Evolutionary conservation across 1,284 basidiomycete genomes (phyloP).

Genomic region (Cystobasidium sp.): DNA sequence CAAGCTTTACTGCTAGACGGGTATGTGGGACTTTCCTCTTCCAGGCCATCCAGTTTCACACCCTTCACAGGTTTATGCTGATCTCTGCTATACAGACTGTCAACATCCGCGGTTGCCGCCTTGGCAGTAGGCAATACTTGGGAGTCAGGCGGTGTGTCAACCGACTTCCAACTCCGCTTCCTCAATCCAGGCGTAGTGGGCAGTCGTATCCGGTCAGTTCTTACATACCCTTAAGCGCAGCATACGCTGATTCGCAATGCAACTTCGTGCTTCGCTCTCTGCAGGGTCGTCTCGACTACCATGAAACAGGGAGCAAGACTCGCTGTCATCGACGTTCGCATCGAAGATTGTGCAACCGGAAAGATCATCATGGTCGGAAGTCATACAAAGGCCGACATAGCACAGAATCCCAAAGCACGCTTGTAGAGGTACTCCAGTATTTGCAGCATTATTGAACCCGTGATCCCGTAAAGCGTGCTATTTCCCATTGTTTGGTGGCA

Average conservation of each 20-base stretch:
- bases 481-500: too few species aligned
- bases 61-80: too few species aligned
- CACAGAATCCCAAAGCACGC: not conserved
- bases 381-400: constrained; percentile 1
- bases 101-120: not conserved
- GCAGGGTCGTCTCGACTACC: not conserved
- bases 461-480: too few species aligned
- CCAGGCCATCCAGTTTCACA: too few species aligned
- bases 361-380: constrained; percentile 1
- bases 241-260: not conserved
- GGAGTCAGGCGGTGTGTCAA: constrained; percentile 3
- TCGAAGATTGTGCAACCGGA: not conserved
- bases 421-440: not conserved
- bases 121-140: not conserved
- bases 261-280: not conserved
- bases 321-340: not conserved
- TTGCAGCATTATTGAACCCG: too few species aligned
- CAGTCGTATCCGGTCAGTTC: not conserved
- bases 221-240: not conserved
- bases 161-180: constrained; percentile 3
- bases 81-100: too few species aligned
- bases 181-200: not conserved
- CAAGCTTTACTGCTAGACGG: constrained; percentile 6
- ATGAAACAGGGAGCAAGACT: constrained; percentile 1
- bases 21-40: too few species aligned